Evolutionary conservation across 2,329 filamentous ascomycete species (phyloP).

Genomic region (Colletotrichum plurivorum): DNA sequence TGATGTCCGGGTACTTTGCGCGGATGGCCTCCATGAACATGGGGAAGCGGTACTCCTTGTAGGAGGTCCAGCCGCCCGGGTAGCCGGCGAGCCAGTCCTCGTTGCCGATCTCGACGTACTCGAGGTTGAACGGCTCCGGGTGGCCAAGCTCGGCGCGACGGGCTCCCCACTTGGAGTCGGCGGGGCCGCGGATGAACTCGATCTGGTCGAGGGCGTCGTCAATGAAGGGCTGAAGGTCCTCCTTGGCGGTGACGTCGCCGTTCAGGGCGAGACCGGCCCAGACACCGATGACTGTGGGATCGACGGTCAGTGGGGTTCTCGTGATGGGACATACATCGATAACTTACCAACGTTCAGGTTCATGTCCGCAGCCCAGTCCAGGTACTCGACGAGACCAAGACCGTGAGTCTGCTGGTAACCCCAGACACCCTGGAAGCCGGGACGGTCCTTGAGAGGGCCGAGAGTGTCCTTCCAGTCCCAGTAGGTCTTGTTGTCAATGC

Average conservation of each 20-base stretch:
- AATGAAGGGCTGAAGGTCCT: conserved; percentile 68
- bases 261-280: conserved; percentile 71
- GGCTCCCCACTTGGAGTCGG: conserved; percentile 68
- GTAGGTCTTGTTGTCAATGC: conserved; percentile 56
- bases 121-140: conserved; percentile 71
- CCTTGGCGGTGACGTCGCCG: conserved; percentile 64
- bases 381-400: conserved; percentile 73
- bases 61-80: conserved; percentile 60
- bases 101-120: conserved; percentile 77
- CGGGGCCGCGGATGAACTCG: conserved; percentile 72
- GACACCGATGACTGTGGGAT: conserved; percentile 64
- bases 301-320: conserved; percentile 10
- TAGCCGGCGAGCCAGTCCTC: conserved; percentile 74
- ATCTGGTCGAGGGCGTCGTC: conserved; percentile 74
- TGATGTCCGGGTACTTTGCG: conserved; percentile 69
- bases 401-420: conserved; percentile 73
- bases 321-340: neutral
- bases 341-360: conserved; percentile 63
- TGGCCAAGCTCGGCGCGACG: conserved; percentile 72
- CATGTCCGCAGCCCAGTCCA: conserved; percentile 73
- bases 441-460: conserved; percentile 67
- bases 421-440: conserved; percentile 71
- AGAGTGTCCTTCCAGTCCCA: conserved; percentile 70
- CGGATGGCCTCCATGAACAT: conserved; percentile 73
- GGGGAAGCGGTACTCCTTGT: conserved; percentile 69